Evolutionary conservation across 345 rosid genomes (phyloP).

Genomic region (Eucalyptus rudis): DNA sequence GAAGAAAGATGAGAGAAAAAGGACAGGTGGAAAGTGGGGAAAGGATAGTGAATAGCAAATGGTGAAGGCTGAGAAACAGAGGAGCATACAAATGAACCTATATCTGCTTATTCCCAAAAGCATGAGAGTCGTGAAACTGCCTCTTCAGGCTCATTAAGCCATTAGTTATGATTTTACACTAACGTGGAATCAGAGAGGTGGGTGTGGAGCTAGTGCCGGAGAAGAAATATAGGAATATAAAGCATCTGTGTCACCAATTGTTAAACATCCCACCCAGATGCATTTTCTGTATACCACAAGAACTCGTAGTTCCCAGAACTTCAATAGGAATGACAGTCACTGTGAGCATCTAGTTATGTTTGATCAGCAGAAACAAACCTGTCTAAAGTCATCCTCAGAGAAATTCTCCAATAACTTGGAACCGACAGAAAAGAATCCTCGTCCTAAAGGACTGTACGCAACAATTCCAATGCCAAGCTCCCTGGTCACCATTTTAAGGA

Average conservation of each 20-base stretch:
- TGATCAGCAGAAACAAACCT: slow-evolving; percentile 9
- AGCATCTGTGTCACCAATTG: background rate
- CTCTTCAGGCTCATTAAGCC: background rate
- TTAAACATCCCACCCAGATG: background rate
- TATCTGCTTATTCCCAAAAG: background rate
- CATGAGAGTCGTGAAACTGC: background rate
- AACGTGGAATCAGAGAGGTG: background rate
- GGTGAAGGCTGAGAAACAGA: background rate
- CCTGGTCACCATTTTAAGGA: slow-evolving; percentile 7
- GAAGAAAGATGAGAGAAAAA: background rate
- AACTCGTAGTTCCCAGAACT: background rate
- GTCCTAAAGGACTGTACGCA: slow-evolving; percentile 56
- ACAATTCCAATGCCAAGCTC: slow-evolving; percentile 77
- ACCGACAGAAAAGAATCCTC: slow-evolving; percentile 56
- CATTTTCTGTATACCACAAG: background rate
- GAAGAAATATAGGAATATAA: background rate
- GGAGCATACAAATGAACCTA: background rate
- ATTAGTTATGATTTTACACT: background rate
- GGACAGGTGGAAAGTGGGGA: background rate
- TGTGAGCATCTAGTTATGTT: background rate
- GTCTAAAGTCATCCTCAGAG: slow-evolving; percentile 18
- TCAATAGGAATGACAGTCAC: background rate
- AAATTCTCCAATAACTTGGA: slow-evolving; percentile 38
- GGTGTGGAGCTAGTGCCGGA: background rate
- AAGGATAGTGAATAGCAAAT: background rate